A percentile compares a stretch with the other conserved stretches of the same genome.
phyloP scores from a whole-genome alignment of 2,329 filamentous ascomycete species.

The Cordyceps farinosa region DNA sequence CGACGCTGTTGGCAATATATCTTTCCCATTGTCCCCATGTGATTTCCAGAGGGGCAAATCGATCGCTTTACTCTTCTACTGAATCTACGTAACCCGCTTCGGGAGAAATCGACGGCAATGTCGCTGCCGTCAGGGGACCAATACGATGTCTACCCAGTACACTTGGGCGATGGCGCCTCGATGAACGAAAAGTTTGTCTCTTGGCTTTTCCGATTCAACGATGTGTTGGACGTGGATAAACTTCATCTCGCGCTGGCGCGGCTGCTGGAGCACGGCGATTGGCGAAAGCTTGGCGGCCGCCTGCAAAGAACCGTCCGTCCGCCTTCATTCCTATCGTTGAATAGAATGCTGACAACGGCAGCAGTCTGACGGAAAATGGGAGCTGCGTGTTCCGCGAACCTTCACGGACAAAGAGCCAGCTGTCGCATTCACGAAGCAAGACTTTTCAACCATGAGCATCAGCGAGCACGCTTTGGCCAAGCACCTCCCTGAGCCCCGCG shows the following conservation, averaged over 20 bases:
- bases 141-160: slow-evolving; percentile 29
- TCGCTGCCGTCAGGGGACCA: background rate
- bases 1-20: background rate
- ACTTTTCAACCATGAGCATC: background rate
- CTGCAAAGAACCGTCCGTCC: slow-evolving; percentile 23
- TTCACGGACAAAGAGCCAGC: slow-evolving; percentile 8
- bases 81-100: background rate
- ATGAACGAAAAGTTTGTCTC: slow-evolving; percentile 28
- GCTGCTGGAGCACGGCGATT: slow-evolving; percentile 41
- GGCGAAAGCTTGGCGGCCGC: slow-evolving; percentile 46
- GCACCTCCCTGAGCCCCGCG: slow-evolving; percentile 3
- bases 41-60: background rate
- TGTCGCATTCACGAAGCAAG: slow-evolving; percentile 6
- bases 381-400: slow-evolving; percentile 6
- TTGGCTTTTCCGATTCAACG: slow-evolving; percentile 41
- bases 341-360: background rate
- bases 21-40: background rate
- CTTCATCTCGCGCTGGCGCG: slow-evolving; percentile 34
- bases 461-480: background rate
- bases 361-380: slow-evolving; percentile 1
- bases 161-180: slow-evolving; percentile 31
- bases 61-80: background rate
- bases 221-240: slow-evolving; percentile 41
- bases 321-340: background rate
- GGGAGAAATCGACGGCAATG: background rate